Evolutionary conservation across 2,329 filamentous ascomycete genomes (phyloP), one percentile per base, ranked within the genome.

Genomic region (Magnaporthiopsis rhizophila): DNA sequence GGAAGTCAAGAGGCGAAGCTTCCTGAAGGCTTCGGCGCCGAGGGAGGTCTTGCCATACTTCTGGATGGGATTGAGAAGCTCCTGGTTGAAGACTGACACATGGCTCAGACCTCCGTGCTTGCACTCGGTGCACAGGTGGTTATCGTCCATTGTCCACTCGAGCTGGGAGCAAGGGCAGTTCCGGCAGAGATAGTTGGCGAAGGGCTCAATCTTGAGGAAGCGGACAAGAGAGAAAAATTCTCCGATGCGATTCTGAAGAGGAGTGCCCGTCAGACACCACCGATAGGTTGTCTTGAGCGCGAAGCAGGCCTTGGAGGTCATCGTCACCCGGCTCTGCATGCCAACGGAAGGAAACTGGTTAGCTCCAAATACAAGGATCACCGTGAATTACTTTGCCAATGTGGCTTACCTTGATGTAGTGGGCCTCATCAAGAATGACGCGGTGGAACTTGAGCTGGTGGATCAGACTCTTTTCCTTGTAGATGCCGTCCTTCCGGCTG

Each of bases 211-310:
- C 73, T 97, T 90, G 36, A 99, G 83, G 75, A 99, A 99, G 2
- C 95, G 89, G 64, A 99, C 82, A 28, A 98, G 80, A 0, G 94
- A 98, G 77, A 98, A 97, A 75, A 97, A 96, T 74, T 98, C 94
- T 71, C 95, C 94, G 68, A 98, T 98, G 63, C 94, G 89, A 72
- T 98, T 99, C 75, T 99, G 95, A 1, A 99, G 86, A 0, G 95
- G 95, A 1, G 95, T 99, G 11, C 95, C 95, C 21, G 91, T 95
- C 65, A 99, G 81, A 73, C 95, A 99, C 92, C 95, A 98, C 70
- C 96, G 96, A 77, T 95, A 97, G 24, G 84, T 87, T 24, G 90
- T 90, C 66, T 92, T 88, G 58, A 99, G 80, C 1, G 93, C 92
- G 73, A 98, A 98, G 74, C 94, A 98, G 57, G 95, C 94, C 75